phyloP scores from a whole-genome alignment of 2,329 filamentous ascomycete genomes.

The Curvularia hawaiiensis region DNA sequence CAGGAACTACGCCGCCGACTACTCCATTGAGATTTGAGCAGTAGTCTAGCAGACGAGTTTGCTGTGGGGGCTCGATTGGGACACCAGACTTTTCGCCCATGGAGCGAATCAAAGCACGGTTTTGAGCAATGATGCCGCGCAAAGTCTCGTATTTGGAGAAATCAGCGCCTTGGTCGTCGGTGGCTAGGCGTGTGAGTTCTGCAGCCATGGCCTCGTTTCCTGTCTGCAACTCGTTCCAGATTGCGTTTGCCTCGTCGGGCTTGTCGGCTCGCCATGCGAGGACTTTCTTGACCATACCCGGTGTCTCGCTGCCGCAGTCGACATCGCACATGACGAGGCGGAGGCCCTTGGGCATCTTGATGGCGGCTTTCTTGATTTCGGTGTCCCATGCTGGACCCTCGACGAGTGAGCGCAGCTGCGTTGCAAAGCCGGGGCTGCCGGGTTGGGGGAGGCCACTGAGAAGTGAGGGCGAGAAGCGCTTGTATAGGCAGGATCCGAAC shows the following conservation, averaged over 20 bases:
- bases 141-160: constrained; percentile 56
- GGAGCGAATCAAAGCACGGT: constrained; percentile 67
- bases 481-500: constrained; percentile 88
- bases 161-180: constrained; percentile 44
- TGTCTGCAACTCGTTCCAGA: constrained; percentile 78
- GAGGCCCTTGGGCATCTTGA: constrained; percentile 74
- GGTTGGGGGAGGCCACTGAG: constrained; percentile 71
- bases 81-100: constrained; percentile 79
- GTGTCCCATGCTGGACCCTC: constrained; percentile 75
- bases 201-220: constrained; percentile 74
- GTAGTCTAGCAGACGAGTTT: constrained; percentile 83
- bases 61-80: constrained; percentile 85
- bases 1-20: constrained; percentile 88
- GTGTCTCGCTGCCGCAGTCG: constrained; percentile 90
- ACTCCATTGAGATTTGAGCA: constrained; percentile 75
- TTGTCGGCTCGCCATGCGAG: constrained; percentile 77
- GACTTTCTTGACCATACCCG: constrained; percentile 93
- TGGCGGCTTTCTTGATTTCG: constrained; percentile 71
- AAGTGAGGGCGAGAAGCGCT: constrained; percentile 84
- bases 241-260: constrained; percentile 63
- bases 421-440: constrained; percentile 69
- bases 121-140: constrained; percentile 56
- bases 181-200: constrained; percentile 62
- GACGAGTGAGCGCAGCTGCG: constrained; percentile 68
- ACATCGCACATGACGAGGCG: constrained; percentile 94